Evolutionary conservation across 441 rosid genomes (phyloP).

Genomic region (Bocquillonia castaneifolia): DNA sequence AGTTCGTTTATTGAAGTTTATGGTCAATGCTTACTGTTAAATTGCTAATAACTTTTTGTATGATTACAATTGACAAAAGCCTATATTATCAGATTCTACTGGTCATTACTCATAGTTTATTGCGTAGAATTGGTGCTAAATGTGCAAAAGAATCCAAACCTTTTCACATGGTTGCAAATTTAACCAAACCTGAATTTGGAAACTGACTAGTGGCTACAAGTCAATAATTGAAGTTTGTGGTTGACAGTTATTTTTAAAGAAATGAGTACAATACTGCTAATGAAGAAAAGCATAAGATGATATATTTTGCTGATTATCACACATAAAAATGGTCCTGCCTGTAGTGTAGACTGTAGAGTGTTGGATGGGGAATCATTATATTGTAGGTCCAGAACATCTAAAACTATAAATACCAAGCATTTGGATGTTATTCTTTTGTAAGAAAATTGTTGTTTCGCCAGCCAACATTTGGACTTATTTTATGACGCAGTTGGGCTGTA

Average conservation of each 20-base stretch:
- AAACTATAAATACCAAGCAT: neutral
- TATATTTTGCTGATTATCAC: neutral
- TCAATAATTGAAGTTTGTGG: neutral
- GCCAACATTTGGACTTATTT: neutral
- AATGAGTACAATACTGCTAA: no score
- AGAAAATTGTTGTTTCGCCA: neutral
- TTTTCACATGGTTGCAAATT: no score
- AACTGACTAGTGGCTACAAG: no score
- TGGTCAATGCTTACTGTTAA: neutral
- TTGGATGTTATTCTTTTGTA: neutral
- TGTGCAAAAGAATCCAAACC: no score
- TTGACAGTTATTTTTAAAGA: neutral
- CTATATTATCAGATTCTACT: neutral
- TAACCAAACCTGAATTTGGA: no score
- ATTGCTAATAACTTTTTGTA: neutral
- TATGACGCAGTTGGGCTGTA: neutral
- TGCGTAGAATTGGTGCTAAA: no score
- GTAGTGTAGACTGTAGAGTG: neutral
- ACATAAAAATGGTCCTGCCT: neutral
- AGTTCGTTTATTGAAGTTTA: neutral
- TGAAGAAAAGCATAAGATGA: neutral
- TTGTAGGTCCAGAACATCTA: neutral
- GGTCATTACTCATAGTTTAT: conserved; percentile 1
- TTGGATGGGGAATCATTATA: conserved; percentile 2
- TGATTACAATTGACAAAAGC: neutral